A percentile compares a stretch with the other conserved stretches of the same genome.
Evolutionary conservation across 208 protist species (phyloP).

Genomic region (Acanthamoeba royreba): DNA sequence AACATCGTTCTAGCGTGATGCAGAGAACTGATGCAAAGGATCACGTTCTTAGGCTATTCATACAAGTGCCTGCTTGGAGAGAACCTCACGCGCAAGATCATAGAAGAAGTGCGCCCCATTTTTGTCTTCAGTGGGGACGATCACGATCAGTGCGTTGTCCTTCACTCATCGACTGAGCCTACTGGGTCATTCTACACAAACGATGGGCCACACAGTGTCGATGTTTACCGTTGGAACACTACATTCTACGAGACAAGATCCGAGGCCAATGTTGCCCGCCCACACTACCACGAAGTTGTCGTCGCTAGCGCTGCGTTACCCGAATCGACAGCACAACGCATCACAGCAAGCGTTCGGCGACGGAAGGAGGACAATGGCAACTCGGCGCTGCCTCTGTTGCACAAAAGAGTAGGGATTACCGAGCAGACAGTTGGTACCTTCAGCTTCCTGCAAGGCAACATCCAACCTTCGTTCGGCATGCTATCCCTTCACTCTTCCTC

Average conservation of each 20-base stretch:
- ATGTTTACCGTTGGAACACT: neutral
- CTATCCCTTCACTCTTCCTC: neutral
- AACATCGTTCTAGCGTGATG: too few species aligned
- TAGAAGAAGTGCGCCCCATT: neutral
- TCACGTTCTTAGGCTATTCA: neutral
- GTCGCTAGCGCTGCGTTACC: neutral
- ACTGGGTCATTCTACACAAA: neutral
- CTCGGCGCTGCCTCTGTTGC: neutral
- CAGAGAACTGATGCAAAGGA: too few species aligned
- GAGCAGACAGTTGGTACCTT: conserved; percentile 3
- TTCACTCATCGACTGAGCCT: neutral
- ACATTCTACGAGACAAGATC: neutral
- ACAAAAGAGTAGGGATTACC: neutral
- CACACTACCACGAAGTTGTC: neutral
- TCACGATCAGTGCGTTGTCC: conserved; percentile 14
- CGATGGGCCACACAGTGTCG: neutral
- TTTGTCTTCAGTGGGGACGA: neutral
- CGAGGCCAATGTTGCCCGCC: neutral
- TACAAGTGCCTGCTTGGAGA: neutral
- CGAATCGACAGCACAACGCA: neutral
- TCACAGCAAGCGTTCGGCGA: too few species aligned
- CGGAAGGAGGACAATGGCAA: neutral
- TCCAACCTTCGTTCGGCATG: neutral
- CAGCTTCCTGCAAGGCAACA: conserved; percentile 15
- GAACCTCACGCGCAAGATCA: neutral